Conservation (phyloP, 108 stramenopile genomes). For the Pseudonitzschia delicatissima region DNA sequence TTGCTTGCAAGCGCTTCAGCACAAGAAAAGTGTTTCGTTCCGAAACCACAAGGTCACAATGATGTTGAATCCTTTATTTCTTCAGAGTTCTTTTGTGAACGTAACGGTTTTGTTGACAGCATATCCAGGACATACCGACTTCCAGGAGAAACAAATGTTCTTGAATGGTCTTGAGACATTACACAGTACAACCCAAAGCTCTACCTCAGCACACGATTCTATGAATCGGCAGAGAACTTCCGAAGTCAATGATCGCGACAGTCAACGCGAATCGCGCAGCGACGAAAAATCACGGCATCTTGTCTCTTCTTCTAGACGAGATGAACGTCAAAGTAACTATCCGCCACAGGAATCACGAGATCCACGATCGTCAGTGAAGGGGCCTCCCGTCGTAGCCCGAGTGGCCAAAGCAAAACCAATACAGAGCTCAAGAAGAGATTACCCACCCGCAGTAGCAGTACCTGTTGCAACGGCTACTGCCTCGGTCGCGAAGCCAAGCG, state of each 20-base stretch:
- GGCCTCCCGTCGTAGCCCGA: no score
- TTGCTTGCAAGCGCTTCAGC: conserved; percentile 31
- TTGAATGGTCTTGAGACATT: conserved; percentile 34
- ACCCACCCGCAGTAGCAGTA: no score
- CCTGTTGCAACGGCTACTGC: background rate
- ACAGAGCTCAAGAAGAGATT: no score
- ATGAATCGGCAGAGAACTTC: background rate
- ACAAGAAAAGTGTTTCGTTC: conserved; percentile 39
- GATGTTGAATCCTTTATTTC: conserved; percentile 43
- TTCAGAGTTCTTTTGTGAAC: conserved; percentile 11
- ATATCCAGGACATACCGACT: conserved; percentile 51
- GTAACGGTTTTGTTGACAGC: conserved; percentile 38
- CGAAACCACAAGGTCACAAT: conserved; percentile 51
- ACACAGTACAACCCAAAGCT: conserved; percentile 22
- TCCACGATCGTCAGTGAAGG: no score
- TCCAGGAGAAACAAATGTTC: conserved; percentile 38
- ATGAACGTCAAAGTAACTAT: background rate
- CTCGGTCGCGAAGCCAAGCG: background rate
- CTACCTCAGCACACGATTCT: no score
- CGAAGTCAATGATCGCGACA: background rate
- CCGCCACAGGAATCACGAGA: background rate
- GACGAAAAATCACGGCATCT: background rate
- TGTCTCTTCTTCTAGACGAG: background rate
- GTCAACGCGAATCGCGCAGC: background rate
- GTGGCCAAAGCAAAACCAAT: no score